These are phyloP conservation scores for Trametes cinnabarina DNA, from an alignment of 768 basidiomycete genomes.

Conservation along the genomic window DNA sequence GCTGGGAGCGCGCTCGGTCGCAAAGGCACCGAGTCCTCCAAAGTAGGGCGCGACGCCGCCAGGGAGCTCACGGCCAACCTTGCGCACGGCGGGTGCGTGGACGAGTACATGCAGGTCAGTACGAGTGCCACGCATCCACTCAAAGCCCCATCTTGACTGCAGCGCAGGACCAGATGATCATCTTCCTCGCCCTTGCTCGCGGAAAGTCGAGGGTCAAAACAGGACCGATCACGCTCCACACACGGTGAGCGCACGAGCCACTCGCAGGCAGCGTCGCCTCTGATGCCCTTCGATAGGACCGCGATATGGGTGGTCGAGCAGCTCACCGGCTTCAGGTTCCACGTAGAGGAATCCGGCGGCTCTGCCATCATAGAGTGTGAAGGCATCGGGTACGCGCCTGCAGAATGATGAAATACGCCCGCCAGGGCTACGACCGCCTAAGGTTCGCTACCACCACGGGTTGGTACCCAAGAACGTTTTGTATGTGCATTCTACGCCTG, in stretches of 20 bases:
- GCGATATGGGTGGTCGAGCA: constrained; percentile 74
- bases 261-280: neutral
- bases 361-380: constrained; percentile 58
- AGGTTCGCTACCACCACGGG: too few species aligned
- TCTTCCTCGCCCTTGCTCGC: constrained; percentile 71
- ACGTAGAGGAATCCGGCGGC: constrained; percentile 42
- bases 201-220: constrained; percentile 57
- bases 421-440: too few species aligned
- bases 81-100: constrained; percentile 67
- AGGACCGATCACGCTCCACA: constrained; percentile 65
- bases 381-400: constrained; percentile 52
- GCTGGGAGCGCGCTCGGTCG: constrained; percentile 67
- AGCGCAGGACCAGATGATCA: constrained; percentile 70
- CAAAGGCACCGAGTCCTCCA: constrained; percentile 44
- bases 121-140: neutral
- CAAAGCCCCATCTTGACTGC: neutral
- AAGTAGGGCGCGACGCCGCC: constrained; percentile 62
- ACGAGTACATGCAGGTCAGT: constrained; percentile 58
- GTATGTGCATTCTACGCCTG: too few species aligned
- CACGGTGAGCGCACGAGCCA: constrained; percentile 41
- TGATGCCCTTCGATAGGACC: constrained; percentile 34
- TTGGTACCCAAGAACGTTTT: too few species aligned
- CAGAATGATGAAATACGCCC: neutral
- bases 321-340: constrained; percentile 66
- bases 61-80: constrained; percentile 55